Evolutionary conservation across 257 asterid species (phyloP), one percentile per base, ranked within the genome.

Genomic region (Jacaranda mimosifolia): DNA sequence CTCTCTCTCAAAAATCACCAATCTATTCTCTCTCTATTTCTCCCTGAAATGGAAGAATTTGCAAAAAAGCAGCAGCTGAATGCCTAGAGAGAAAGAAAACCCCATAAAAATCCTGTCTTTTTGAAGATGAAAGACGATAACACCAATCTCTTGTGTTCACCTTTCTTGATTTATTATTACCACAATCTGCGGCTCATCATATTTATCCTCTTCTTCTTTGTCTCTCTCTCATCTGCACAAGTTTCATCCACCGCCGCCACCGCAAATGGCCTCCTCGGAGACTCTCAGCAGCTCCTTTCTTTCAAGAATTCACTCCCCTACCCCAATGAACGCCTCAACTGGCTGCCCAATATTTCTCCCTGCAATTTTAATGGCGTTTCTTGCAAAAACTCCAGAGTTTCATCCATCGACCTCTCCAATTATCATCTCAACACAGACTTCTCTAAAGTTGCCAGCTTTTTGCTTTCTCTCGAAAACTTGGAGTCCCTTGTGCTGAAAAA

Each of bases 321-420:
- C 66, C 80, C 87, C 52, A 53, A 60, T 65, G 78, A 38, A 7
- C 90, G 89, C 57, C 87, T 45, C 21, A 79, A 81, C 79, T 91
- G 95, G 97, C 68, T 74, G 7, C 77, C 89, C 17, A 63, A 76
- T 10, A 46, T 18, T 57, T 70, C 79, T 42, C 91, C 90, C 60
- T 91, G 97, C 78, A 75, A 70, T 66, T 91, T 82, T 83, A 65
- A 75, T 63, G 90, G 94, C 36, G 89, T 91, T 65, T 69, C 84
- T 38, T 89, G 95, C 85, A 81, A 71, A 51, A 66, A 78, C 84
- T 77, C 82, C n/a, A 78, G 83, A 62, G 86, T 91, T 21, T 77
- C 91, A 51, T 84, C 89, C 17, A 77, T 91, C 53, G 87, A 89
- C 88, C 93, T 91, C 75, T 70, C 79, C 9, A 72, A 80, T 68